A percentile compares a stretch with the other conserved stretches of the same genome.
phyloP scores from a whole-genome alignment of 2,329 filamentous ascomycete genomes.

The Colletotrichum liriopes region DNA sequence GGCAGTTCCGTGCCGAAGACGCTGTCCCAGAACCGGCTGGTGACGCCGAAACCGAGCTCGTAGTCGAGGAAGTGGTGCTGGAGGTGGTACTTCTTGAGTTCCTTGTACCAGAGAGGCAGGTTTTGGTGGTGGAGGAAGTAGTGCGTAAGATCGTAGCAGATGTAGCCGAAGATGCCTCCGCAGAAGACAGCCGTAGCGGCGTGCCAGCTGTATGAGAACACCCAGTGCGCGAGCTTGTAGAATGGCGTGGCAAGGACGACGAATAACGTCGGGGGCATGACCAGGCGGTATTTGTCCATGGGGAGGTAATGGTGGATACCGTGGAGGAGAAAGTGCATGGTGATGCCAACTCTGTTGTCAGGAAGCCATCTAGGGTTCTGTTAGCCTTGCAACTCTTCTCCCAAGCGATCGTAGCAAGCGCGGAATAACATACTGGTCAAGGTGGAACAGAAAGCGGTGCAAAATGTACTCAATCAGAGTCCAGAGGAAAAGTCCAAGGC shows the following conservation, averaged over 20 bases:
- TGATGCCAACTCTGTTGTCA: constrained; percentile 90
- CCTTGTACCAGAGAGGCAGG: constrained; percentile 89
- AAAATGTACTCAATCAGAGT: constrained; percentile 90
- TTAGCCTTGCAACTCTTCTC: constrained; percentile 48
- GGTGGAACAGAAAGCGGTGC: constrained; percentile 93
- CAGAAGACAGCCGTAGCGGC: constrained; percentile 84
- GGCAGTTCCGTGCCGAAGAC: constrained; percentile 90
- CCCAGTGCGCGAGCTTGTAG: constrained; percentile 87
- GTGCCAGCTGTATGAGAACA: constrained; percentile 91
- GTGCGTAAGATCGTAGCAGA: constrained; percentile 97
- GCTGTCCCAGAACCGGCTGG: constrained; percentile 94
- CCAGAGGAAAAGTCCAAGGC: constrained; percentile 84
- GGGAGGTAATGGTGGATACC: constrained; percentile 98
- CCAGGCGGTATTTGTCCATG: constrained; percentile 98
- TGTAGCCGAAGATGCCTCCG: constrained; percentile 94
- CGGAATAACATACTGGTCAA: constrained; percentile 81
- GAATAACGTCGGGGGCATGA: constrained; percentile 96
- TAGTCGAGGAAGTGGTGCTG: constrained; percentile 98
- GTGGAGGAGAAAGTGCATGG: constrained; percentile 92
- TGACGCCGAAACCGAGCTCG: constrained; percentile 97
- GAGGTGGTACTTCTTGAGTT: constrained; percentile 97
- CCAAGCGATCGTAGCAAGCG: not conserved
- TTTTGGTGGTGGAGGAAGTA: constrained; percentile 98
- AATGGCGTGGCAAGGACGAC: constrained; percentile 87
- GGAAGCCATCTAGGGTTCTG: constrained; percentile 80